A percentile compares a stretch with the other conserved stretches of the same genome.
These are phyloP conservation scores for Avena sativa DNA, from an alignment of 176 grass and related monocot genomes.

Conservation along the genomic window DNA sequence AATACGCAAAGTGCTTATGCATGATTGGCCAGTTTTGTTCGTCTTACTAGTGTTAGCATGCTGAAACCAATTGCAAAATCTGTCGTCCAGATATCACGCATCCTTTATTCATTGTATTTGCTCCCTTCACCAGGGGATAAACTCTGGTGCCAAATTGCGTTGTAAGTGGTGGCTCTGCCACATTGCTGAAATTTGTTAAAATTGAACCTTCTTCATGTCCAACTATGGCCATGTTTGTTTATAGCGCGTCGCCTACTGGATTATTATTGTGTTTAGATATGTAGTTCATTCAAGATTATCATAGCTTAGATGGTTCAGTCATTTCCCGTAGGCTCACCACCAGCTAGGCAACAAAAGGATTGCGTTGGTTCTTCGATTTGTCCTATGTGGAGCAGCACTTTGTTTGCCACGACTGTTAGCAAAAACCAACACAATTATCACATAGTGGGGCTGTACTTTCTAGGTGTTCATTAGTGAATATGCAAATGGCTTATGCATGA, in stretches of 20 bases:
- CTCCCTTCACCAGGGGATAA: not conserved
- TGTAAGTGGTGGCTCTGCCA: not conserved
- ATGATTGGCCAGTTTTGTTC: not conserved
- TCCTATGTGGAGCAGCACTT: not conserved
- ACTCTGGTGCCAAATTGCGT: not conserved
- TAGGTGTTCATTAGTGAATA: not conserved
- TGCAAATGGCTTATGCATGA: not conserved
- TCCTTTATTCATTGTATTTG: not conserved
- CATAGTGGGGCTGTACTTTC: not conserved
- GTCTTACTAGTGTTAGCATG: not conserved
- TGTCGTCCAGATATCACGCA: not conserved
- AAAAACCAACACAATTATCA: not conserved
- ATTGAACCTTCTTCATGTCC: not conserved
- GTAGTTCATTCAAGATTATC: not conserved
- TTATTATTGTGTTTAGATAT: not conserved
- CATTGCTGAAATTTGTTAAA: not conserved
- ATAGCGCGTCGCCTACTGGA: not conserved
- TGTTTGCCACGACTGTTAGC: not conserved
- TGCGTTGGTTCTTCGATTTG: not conserved
- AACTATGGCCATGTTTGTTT: not conserved
- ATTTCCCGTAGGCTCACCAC: not conserved
- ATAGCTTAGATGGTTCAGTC: not conserved
- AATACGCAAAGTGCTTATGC: not conserved
- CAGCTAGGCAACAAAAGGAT: not conserved
- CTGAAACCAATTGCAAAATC: not conserved